phyloP scores from a whole-genome alignment of 169 alveolate species.

The Plasmodium gallinaceum region DNA sequence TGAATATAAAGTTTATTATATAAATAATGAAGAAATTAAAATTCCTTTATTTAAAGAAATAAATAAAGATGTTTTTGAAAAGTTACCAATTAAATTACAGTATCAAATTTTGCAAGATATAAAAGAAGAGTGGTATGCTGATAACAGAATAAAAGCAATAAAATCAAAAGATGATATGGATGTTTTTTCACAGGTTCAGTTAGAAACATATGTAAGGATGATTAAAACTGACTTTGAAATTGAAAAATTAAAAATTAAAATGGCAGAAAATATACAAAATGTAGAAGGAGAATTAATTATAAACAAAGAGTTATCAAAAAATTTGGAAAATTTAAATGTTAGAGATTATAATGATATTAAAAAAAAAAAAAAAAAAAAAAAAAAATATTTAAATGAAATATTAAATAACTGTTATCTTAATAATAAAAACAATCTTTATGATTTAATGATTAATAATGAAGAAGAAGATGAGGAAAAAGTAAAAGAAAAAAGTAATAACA shows the following conservation, averaged over 20 bases:
- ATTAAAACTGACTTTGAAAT: conserved; percentile 88
- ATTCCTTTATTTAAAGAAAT: conserved; percentile 78
- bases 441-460: conserved; percentile 15
- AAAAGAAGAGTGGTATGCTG: conserved; percentile 87
- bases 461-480: not conserved
- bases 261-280: conserved; percentile 79
- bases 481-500: not conserved
- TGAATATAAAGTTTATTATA: conserved; percentile 70
- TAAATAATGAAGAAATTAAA: conserved; percentile 68
- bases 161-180: conserved; percentile 84
- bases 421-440: not conserved
- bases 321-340: conserved; percentile 14
- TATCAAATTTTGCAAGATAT: conserved; percentile 87
- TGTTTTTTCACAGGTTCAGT: conserved; percentile 87
- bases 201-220: conserved; percentile 88
- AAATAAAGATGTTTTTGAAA: conserved; percentile 86
- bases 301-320: conserved; percentile 34
- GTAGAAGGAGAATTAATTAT: conserved; percentile 64
- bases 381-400: conserved; percentile 54
- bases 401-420: conserved; percentile 19
- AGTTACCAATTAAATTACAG: conserved; percentile 83
- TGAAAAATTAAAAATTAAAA: conserved; percentile 84
- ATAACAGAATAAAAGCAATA: conserved; percentile 84
- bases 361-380: conserved; percentile 42
- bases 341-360: conserved; percentile 60